Evolutionary conservation across 202 grass and related monocot species (phyloP).

Genomic region (Sporobolus alterniflorus): DNA sequence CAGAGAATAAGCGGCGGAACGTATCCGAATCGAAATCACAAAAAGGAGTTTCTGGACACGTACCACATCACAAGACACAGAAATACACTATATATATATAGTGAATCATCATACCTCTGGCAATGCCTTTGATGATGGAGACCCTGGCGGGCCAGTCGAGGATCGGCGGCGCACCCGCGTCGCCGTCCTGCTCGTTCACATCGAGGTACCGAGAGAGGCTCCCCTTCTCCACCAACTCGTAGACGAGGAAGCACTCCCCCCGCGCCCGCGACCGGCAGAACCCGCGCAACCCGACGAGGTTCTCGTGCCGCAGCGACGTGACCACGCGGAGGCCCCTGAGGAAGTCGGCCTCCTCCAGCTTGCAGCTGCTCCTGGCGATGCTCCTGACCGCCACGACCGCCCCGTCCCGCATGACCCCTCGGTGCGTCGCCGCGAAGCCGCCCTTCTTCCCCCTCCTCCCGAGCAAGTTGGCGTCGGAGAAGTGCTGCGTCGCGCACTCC

Average conservation of each 20-base stretch:
- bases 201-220: conserved; percentile 69
- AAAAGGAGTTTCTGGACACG: not conserved
- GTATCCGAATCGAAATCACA: not conserved
- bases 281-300: conserved; percentile 66
- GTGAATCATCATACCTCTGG: conserved; percentile 58
- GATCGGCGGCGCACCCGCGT: conserved; percentile 4
- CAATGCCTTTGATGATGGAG: conserved; percentile 78
- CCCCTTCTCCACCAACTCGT: conserved; percentile 71
- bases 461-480: conserved; percentile 60
- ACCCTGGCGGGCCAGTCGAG: conserved; percentile 71
- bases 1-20: not conserved
- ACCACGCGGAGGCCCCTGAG: conserved; percentile 61
- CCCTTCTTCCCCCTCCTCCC: too few relatives aligned
- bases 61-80: too few relatives aligned
- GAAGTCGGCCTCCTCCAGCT: conserved; percentile 72
- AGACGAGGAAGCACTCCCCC: conserved; percentile 82
- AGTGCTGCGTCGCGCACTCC: conserved; percentile 81
- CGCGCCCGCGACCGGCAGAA: conserved; percentile 74
- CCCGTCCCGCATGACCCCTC: conserved; percentile 65
- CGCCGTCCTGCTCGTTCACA: conserved; percentile 42
- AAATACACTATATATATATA: too few relatives aligned
- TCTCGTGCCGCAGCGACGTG: conserved; percentile 66
- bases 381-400: conserved; percentile 66
- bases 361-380: conserved; percentile 90
- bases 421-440: conserved; percentile 58